These are phyloP conservation scores for Serendipita sp. DNA, from an alignment of 768 basidiomycete genomes.

Conservation along the genomic window DNA sequence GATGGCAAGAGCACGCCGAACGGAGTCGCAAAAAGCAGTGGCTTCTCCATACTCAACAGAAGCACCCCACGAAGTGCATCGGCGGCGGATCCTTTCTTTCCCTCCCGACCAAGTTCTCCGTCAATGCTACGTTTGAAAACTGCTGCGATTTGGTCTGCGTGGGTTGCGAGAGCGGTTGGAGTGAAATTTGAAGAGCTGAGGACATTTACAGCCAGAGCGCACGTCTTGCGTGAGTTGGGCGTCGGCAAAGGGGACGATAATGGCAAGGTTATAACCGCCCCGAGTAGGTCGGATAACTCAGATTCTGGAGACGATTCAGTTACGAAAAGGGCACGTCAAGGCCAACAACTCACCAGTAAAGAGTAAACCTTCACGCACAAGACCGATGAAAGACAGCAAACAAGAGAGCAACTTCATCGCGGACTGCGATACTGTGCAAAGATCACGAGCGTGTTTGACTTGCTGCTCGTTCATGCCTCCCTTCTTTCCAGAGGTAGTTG, in stretches of 20 bases:
- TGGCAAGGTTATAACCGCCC: slow-evolving; percentile 55
- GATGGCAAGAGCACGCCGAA: slow-evolving; percentile 45
- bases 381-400: slow-evolving; percentile 42
- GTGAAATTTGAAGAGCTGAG: slow-evolving; percentile 60
- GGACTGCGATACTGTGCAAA: slow-evolving; percentile 57
- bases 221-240: slow-evolving; percentile 76
- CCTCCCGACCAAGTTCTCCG: slow-evolving; percentile 76
- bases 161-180: slow-evolving; percentile 39
- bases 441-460: slow-evolving; percentile 63
- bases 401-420: slow-evolving; percentile 50
- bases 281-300: slow-evolving; percentile 44
- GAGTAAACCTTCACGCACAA: slow-evolving; percentile 28
- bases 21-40: slow-evolving; percentile 8
- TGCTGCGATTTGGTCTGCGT: slow-evolving; percentile 50
- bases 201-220: slow-evolving; percentile 59
- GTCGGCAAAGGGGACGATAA: slow-evolving; percentile 54
- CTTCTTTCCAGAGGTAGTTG: slow-evolving; percentile 40
- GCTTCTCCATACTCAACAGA: not conserved
- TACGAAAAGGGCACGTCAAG: slow-evolving; percentile 5
- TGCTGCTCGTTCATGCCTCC: slow-evolving; percentile 63
- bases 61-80: slow-evolving; percentile 58
- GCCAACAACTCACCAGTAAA: slow-evolving; percentile 40
- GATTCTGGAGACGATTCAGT: slow-evolving; percentile 27
- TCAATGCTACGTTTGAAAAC: slow-evolving; percentile 63
- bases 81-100: slow-evolving; percentile 67